Base-by-base conservation (phyloP, 768 basidiomycete genomes). In the Trametes villosa region DNA sequence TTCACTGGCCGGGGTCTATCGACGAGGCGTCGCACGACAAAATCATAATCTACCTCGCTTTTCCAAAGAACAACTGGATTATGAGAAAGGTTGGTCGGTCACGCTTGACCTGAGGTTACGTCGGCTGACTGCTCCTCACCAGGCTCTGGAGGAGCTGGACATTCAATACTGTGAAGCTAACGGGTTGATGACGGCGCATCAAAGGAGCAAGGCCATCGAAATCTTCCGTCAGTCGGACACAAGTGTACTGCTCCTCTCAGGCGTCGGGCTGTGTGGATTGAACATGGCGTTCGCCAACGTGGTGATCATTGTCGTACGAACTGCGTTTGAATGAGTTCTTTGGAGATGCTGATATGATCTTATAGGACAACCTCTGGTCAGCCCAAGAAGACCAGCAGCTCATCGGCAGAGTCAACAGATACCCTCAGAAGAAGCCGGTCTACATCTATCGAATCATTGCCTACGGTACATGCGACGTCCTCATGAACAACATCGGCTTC, bases 201-300 rank as follows among this genome's bases (percentile, higher is more conserved):
- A 13, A 4, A 24, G 51, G 33, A 17, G 15, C 17, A 13, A 27
- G 36, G 24, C 38, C 4, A 36, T 53, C 26, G 11, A 53, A 0
- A 13, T 12, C 17, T 53, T 53, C 26, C 36, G 13, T 3, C 8
- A 18, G 22, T 13, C 17, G 38, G 20, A 53, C 24, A 31, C 9
- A 13, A 36, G 41, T 18, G 26, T 53, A 1, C 24, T 53, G 17
- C 51, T 53, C 7, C 8, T 53, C 3, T 53, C 51, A 15, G 27
- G 41, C 13, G 40, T 53, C 24, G 51, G 38, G 13, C 27, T 26
- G 3, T 9, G 29, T 1, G 51, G 51, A 2, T 38, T 53, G 2
- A 53, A 53, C 51, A 40, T 53, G 5, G 51, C 51, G 7, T 53
- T 53, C 34, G 51, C 51, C 9, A 53, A 53, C 36, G 22, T 53